phyloP scores from a whole-genome alignment of 768 basidiomycete species.

The Phlebiopsis flavidoalba region DNA sequence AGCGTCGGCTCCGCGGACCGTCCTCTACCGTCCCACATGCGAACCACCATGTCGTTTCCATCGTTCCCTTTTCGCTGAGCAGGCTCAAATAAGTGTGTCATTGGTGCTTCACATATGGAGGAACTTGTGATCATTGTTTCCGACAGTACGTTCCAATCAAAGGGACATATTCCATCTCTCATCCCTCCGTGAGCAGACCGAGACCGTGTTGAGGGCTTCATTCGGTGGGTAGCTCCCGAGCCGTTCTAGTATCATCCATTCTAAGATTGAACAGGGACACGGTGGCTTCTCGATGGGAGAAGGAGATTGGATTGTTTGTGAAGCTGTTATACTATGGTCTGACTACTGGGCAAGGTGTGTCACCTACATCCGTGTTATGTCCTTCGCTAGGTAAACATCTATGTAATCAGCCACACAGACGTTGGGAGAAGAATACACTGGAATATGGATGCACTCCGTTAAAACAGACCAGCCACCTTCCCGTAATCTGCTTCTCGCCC shows the following conservation, averaged over 20 bases:
- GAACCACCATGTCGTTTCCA: slow-evolving; percentile 15
- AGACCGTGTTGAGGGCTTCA: slow-evolving; percentile 71
- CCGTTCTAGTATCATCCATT: not conserved
- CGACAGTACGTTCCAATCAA: slow-evolving; percentile 77
- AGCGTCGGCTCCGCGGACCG: not conserved
- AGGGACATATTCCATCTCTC: slow-evolving; percentile 76
- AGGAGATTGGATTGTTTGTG: slow-evolving; percentile 66
- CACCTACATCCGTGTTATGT: not conserved
- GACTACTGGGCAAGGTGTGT: slow-evolving; percentile 67
- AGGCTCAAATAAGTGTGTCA: slow-evolving; percentile 82
- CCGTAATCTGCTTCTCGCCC: slow-evolving; percentile 37
- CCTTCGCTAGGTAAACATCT: not conserved
- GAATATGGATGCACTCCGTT: slow-evolving; percentile 68
- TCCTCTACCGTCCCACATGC: not conserved
- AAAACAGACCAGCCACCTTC: slow-evolving; percentile 40
- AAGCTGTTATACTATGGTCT: slow-evolving; percentile 71
- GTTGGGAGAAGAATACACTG: slow-evolving; percentile 88
- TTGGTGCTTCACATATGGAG: not conserved
- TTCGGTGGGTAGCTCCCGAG: slow-evolving; percentile 45
- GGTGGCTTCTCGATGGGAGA: slow-evolving; percentile 81
- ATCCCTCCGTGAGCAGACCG: slow-evolving; percentile 69
- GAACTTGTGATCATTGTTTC: slow-evolving; percentile 8
- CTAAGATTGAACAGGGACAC: slow-evolving; percentile 50
- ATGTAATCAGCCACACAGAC: slow-evolving; percentile 63
- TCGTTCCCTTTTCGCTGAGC: slow-evolving; percentile 72